Conservation (phyloP, 2,329 filamentous ascomycete species). For the Pseudogymnoascus sp. region DNA sequence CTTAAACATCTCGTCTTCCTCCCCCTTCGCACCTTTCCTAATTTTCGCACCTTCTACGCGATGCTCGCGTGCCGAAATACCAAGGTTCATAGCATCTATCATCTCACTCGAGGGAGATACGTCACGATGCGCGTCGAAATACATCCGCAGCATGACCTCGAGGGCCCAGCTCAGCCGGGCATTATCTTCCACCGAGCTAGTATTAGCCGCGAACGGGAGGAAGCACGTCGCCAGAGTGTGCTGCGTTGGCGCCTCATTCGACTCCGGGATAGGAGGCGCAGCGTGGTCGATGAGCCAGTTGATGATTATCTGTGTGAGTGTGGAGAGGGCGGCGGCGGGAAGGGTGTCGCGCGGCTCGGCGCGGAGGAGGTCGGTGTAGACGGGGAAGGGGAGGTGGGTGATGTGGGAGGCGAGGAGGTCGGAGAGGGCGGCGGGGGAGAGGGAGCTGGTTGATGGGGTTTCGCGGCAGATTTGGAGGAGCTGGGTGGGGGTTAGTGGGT, state of each 20-base stretch:
- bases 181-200: slow-evolving; percentile 42
- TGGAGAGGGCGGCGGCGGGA: slow-evolving; percentile 33
- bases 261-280: too few relatives aligned
- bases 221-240: slow-evolving; percentile 44
- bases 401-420: slow-evolving; percentile 38
- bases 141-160: slow-evolving; percentile 43
- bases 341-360: slow-evolving; percentile 26
- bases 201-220: slow-evolving; percentile 46
- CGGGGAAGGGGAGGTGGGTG: slow-evolving; percentile 24
- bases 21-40: not conserved
- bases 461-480: slow-evolving; percentile 29
- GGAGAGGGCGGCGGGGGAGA: slow-evolving; percentile 40
- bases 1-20: not conserved
- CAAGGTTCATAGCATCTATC: slow-evolving; percentile 40
- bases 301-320: slow-evolving; percentile 47
- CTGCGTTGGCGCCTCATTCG: slow-evolving; percentile 44
- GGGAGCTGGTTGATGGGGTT: slow-evolving; percentile 32
- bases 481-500: slow-evolving; percentile 19
- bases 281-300: slow-evolving; percentile 35
- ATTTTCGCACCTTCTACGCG: not conserved
- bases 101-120: slow-evolving; percentile 26
- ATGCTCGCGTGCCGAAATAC: slow-evolving; percentile 43
- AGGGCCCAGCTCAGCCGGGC: slow-evolving; percentile 49
- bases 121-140: slow-evolving; percentile 30
- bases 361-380: slow-evolving; percentile 36